Conservation (phyloP, 768 basidiomycete genomes). For the Kwoniella bestiolae region DNA sequence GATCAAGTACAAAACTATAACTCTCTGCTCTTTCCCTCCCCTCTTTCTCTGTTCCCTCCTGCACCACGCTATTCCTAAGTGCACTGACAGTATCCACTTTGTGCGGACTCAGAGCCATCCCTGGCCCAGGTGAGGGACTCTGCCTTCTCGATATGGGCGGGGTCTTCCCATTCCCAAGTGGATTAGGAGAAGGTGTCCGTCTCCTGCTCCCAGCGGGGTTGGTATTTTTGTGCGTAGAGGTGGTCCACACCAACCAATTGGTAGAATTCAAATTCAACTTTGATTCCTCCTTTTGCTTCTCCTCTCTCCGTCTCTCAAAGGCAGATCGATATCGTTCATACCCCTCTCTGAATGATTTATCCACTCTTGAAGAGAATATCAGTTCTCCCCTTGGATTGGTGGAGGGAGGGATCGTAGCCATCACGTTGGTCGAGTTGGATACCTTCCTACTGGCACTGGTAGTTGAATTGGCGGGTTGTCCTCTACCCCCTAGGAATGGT, state of each 20-base stretch:
- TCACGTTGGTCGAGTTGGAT: conserved; percentile 57
- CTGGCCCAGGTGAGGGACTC: conserved; percentile 32
- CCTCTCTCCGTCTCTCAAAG: conserved; percentile 79
- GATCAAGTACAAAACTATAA: conserved; percentile 37
- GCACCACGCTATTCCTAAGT: conserved; percentile 2
- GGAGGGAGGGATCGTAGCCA: conserved; percentile 84
- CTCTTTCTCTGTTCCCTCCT: conserved; percentile 6
- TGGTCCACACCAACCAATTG: conserved; percentile 9
- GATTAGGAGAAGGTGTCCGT: conserved; percentile 11
- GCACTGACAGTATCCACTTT: neutral
- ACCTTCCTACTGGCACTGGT: conserved; percentile 52
- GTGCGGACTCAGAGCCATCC: neutral
- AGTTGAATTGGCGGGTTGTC: conserved; percentile 24
- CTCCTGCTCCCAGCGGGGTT: neutral
- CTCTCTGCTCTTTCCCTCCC: conserved; percentile 42
- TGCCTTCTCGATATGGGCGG: conserved; percentile 36
- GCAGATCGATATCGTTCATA: conserved; percentile 89
- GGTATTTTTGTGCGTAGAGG: neutral
- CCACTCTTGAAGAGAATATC: conserved; percentile 89
- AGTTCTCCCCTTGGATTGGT: conserved; percentile 92
- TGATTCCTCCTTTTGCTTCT: conserved; percentile 54
- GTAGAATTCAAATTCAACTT: conserved; percentile 8
- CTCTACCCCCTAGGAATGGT: conserved; percentile 9
- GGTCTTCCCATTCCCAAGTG: conserved; percentile 20
- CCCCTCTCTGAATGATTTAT: conserved; percentile 77